A percentile compares a stretch with the other conserved stretches of the same genome.
phyloP scores from a whole-genome alignment of 2,329 filamentous ascomycete genomes.

The Pezicula radicicola region DNA sequence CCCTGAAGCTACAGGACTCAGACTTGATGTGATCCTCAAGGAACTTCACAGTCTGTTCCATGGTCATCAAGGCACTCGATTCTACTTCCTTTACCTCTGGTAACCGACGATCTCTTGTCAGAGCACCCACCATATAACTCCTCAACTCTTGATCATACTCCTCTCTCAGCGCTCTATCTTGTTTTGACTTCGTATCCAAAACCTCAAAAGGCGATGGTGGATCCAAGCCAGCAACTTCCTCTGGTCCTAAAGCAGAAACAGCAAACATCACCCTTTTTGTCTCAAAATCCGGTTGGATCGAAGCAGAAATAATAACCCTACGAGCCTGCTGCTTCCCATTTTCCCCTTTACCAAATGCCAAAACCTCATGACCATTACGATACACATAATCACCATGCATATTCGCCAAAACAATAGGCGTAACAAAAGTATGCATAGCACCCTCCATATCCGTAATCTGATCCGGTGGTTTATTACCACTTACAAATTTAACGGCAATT shows the following conservation, averaged over 20 bases:
- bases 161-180: slow-evolving; percentile 8
- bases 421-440: slow-evolving; percentile 22
- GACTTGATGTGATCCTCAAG: slow-evolving; percentile 9
- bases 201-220: slow-evolving; percentile 9
- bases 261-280: slow-evolving; percentile 18
- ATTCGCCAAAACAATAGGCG: slow-evolving; percentile 14
- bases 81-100: slow-evolving; percentile 10
- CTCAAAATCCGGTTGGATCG: slow-evolving; percentile 26
- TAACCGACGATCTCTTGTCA: slow-evolving; percentile 8
- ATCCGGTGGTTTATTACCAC: background rate
- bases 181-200: slow-evolving; percentile 12
- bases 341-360: slow-evolving; percentile 7
- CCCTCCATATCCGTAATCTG: slow-evolving; percentile 25
- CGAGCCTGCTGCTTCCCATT: slow-evolving; percentile 7
- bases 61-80: background rate
- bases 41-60: slow-evolving; percentile 6
- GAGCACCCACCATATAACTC: slow-evolving; percentile 18
- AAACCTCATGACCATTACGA: slow-evolving; percentile 13
- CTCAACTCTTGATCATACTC: slow-evolving; percentile 17
- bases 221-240: slow-evolving; percentile 9
- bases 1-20: background rate
- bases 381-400: slow-evolving; percentile 22
- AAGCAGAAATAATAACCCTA: slow-evolving; percentile 20
- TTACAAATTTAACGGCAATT: slow-evolving; percentile 1
- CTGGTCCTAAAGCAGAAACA: slow-evolving; percentile 10